Base-by-base conservation (phyloP, 2,329 filamentous ascomycete species). In the Colletotrichum aenigma region DNA sequence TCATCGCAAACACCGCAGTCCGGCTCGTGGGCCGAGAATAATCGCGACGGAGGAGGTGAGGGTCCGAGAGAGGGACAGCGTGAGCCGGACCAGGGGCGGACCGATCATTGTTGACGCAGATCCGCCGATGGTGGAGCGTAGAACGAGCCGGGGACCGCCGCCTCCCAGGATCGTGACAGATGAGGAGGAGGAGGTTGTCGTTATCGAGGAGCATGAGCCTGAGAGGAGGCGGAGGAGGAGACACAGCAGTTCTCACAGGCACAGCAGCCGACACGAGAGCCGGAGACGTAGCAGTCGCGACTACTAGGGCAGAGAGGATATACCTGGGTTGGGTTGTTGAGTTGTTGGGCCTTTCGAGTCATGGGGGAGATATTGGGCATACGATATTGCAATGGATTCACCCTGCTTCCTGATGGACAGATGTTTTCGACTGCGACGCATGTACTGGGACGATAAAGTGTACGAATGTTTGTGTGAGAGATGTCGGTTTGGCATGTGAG, bases 161-260 rank as follows among this genome's bases (percentile, higher is more conserved):
- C 80, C 81, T 24, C 83, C 84, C 10, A 81, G 81, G 18, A 80
- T 79, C 48, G 78, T 78, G 36, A 76, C 80, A 67, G 77, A 79
- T 73, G 77, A 81, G 56, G 81, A 82, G 58, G 78, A 83, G 64
- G 73, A 81, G 66, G 15, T 85, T 18, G 77, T 86, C 3, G 83
- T 86, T 12, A 78, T 84, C 43, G 84, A 85, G 78, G 84, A 85
- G 67, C 79, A 82, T 58, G 80, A 78, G 30, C 81, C 83, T 66
- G 81, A 83, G 32, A 78, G 80, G 43, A 77, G 80, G 73, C 74
- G 79, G 34, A 43, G 77, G 58, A 62, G 26, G 24, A 26, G 73
- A 13, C 74, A 74, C 48, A 76, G 43, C 43, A 52, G 43, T 24
- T 52, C 43, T 24, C 43, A 69, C 30, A 69, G 70, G n/a, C 71